Conservation (phyloP, 441 rosid genomes). For the Omphalea diandra region DNA sequence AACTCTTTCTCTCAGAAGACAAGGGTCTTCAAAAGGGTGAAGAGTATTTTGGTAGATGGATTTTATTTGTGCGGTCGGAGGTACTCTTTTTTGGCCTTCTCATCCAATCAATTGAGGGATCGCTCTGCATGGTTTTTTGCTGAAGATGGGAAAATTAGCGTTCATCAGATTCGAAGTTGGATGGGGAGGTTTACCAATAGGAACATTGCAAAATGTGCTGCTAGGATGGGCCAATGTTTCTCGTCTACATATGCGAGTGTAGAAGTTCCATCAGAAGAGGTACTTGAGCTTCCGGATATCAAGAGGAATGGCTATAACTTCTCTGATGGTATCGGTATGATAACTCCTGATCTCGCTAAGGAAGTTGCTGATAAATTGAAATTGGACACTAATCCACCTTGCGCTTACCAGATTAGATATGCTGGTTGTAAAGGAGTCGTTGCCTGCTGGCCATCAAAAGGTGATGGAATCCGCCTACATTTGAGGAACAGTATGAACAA, state of each 20-base stretch:
- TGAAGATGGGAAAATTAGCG: constrained; percentile 52
- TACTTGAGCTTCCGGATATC: constrained; percentile 53
- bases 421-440: constrained; percentile 97
- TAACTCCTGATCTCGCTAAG: constrained; percentile 76
- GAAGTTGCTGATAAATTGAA: constrained; percentile 73
- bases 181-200: constrained; percentile 70
- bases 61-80: constrained; percentile 76
- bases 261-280: constrained; percentile 57
- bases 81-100: constrained; percentile 88
- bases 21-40: constrained; percentile 65
- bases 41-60: constrained; percentile 58
- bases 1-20: constrained; percentile 63
- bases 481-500: constrained; percentile 77
- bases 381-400: constrained; percentile 54
- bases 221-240: constrained; percentile 96
- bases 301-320: constrained; percentile 56
- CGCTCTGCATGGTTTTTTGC: constrained; percentile 95
- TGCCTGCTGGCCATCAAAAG: constrained; percentile 83
- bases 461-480: constrained; percentile 57
- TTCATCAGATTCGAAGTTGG: constrained; percentile 53
- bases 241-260: constrained; percentile 91
- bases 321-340: constrained; percentile 92
- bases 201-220: constrained; percentile 89
- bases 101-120: constrained; percentile 92
- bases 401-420: constrained; percentile 91